These are phyloP conservation scores for Pseudopediastrum boryanum DNA, from an alignment of 139 green algal genomes.

Conservation along the genomic window DNA sequence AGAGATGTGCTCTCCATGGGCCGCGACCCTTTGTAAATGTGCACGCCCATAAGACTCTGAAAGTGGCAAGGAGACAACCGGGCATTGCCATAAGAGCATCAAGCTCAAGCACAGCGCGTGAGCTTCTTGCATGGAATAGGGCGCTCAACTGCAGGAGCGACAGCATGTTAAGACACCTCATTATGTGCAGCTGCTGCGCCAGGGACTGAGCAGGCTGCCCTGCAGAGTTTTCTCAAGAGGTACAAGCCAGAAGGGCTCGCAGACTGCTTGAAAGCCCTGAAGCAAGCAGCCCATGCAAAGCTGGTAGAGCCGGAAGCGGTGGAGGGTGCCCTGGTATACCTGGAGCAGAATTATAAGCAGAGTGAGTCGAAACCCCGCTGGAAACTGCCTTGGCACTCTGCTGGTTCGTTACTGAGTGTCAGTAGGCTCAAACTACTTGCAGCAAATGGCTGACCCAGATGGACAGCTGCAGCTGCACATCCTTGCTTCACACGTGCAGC, in stretches of 20 bases:
- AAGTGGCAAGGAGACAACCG: too few relatives aligned
- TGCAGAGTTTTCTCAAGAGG: neutral
- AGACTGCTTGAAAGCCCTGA: slow-evolving; percentile 50
- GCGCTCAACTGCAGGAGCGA: too few relatives aligned
- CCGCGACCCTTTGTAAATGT: too few relatives aligned
- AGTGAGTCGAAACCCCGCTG: neutral
- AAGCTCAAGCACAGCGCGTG: too few relatives aligned
- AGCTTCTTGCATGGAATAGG: too few relatives aligned
- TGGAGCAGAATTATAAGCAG: slow-evolving; percentile 35
- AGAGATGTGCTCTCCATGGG: too few relatives aligned
- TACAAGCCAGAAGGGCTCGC: slow-evolving; percentile 79
- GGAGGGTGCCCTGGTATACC: slow-evolving; percentile 29
- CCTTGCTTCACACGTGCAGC: neutral
- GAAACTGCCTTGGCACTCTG: neutral
- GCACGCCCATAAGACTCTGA: too few relatives aligned
- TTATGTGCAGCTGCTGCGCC: too few relatives aligned
- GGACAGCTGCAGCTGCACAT: neutral
- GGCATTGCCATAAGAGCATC: too few relatives aligned
- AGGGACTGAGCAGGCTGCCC: neutral
- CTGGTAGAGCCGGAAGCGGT: slow-evolving; percentile 21
- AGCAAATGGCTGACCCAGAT: neutral
- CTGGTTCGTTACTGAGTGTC: neutral
- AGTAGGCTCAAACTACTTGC: neutral
- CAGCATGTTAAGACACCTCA: too few relatives aligned
- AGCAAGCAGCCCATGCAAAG: slow-evolving; percentile 28